These are phyloP conservation scores for Mayamaea pseudoterrestris DNA, from an alignment of 108 stramenopile species.

Conservation along the genomic window DNA sequence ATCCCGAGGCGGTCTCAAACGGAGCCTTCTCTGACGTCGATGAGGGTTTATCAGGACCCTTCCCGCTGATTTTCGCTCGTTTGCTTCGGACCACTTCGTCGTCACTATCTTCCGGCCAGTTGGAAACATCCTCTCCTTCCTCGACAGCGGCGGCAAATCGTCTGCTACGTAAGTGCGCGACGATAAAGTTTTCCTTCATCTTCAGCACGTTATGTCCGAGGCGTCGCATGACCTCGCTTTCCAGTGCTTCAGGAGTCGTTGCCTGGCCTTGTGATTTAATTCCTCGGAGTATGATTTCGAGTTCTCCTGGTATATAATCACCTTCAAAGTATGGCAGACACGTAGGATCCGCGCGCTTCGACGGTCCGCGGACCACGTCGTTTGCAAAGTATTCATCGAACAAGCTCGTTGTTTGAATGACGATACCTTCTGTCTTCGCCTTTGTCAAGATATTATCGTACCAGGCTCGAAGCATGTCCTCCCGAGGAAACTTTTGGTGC, in stretches of 20 bases:
- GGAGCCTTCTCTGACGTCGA: too few relatives aligned
- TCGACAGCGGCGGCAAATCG: constrained; percentile 53
- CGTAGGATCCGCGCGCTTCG: constrained; percentile 21
- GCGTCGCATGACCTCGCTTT: constrained; percentile 60
- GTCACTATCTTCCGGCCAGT: constrained; percentile 39
- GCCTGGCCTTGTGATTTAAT: constrained; percentile 31
- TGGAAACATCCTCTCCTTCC: constrained; percentile 34
- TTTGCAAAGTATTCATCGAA: constrained; percentile 80
- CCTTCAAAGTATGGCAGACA: constrained; percentile 90
- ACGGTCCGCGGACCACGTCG: constrained; percentile 13
- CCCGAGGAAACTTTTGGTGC: constrained; percentile 67
- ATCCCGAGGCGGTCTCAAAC: too few relatives aligned
- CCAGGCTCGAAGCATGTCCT: constrained; percentile 86
- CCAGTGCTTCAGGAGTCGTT: constrained; percentile 9
- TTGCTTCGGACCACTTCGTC: constrained; percentile 17
- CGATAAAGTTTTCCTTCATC: constrained; percentile 77
- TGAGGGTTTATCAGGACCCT: too few relatives aligned
- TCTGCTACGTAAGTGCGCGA: constrained; percentile 56
- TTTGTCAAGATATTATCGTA: constrained; percentile 78
- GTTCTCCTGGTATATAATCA: constrained; percentile 91
- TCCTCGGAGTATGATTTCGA: constrained; percentile 83
- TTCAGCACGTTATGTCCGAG: constrained; percentile 48
- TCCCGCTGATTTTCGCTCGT: constrained; percentile 22
- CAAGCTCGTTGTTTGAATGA: constrained; percentile 55
- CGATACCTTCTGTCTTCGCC: constrained; percentile 64